Percentiles rank a stretch among this genome's conserved stretches.
Conservation (phyloP, 192 early-diverging fungal species). For the Lobosporangium transversale region DNA sequence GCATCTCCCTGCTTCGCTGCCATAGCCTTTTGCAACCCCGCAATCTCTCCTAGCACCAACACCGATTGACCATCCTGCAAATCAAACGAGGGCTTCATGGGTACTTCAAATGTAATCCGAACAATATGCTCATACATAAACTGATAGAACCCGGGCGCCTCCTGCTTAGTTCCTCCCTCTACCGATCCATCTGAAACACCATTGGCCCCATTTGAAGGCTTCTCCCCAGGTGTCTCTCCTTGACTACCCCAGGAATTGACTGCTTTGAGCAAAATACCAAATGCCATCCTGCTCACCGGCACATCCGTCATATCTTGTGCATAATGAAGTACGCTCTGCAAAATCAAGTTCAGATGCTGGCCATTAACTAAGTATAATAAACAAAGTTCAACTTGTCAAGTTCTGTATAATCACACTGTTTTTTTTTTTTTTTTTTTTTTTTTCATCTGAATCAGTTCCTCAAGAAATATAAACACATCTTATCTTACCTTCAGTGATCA, state of each 20-base stretch:
- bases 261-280: conserved; percentile 75
- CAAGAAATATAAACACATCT: background rate
- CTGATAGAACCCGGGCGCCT: conserved; percentile 71
- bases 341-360: conserved; percentile 65
- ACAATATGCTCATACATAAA: conserved; percentile 82
- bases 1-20: conserved; percentile 63
- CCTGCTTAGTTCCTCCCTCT: conserved; percentile 32
- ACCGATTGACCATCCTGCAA: conserved; percentile 78
- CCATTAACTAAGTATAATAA: conserved; percentile 61
- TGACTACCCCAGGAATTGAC: conserved; percentile 69
- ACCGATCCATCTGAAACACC: conserved; percentile 12
- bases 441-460: conserved; percentile 1
- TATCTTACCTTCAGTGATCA: conserved; percentile 73
- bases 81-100: conserved; percentile 77
- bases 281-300: conserved; percentile 70
- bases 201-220: conserved; percentile 12
- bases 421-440: no score
- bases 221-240: conserved; percentile 19
- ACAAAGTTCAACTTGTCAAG: no score
- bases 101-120: conserved; percentile 82
- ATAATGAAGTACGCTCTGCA: conserved; percentile 75
- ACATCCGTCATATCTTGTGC: conserved; percentile 71
- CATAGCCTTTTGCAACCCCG: conserved; percentile 64
- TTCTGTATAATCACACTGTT: no score
- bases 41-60: conserved; percentile 70